Evolutionary conservation across 2,329 filamentous ascomycete genomes (phyloP).

Genomic region (Aspergillus japonicus): DNA sequence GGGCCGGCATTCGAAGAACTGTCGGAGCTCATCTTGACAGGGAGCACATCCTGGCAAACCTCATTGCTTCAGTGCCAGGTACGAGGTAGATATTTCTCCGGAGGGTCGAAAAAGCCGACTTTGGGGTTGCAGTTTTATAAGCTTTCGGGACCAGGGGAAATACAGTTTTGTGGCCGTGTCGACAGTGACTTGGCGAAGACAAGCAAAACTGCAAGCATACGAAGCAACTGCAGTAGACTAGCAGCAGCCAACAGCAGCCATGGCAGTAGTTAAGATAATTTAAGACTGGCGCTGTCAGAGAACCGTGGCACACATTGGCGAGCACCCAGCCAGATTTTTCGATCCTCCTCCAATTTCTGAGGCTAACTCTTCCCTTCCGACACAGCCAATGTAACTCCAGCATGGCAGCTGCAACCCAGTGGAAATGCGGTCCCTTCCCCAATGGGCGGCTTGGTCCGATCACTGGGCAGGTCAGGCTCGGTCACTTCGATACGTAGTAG

Average conservation of each 20-base stretch:
- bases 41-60: background rate
- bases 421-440: background rate
- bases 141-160: constrained; percentile 6
- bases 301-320: background rate
- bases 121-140: background rate
- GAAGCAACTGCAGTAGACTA: background rate
- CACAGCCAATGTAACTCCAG: background rate
- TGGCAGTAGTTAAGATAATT: background rate
- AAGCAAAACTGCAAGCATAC: background rate
- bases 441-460: background rate
- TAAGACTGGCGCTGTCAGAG: background rate
- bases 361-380: background rate
- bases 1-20: constrained; percentile 17
- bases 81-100: background rate
- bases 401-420: background rate
- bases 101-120: background rate
- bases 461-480: background rate
- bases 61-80: background rate
- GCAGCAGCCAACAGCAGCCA: background rate
- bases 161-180: background rate
- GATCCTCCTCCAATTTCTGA: background rate
- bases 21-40: constrained; percentile 1
- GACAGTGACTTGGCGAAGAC: background rate
- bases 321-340: background rate
- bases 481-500: background rate